These are phyloP conservation scores for Prasinococcaceae sp. DNA, from an alignment of 139 green algal genomes.

Conservation along the genomic window DNA sequence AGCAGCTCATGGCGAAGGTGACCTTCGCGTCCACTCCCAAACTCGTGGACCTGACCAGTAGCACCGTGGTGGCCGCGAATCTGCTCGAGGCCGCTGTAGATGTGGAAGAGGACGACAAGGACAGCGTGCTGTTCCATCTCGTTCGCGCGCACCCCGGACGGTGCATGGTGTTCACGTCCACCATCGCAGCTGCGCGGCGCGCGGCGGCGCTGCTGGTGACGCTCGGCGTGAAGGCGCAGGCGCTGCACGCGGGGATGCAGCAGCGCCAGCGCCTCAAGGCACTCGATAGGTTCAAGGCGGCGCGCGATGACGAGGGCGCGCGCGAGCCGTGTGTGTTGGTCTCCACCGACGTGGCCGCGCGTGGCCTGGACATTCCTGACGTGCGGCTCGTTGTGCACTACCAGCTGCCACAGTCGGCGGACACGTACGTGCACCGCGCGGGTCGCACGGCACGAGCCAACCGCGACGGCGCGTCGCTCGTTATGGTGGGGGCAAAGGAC, in stretches of 20 bases:
- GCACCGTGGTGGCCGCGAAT: conserved; percentile 35
- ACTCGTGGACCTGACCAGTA: conserved; percentile 62
- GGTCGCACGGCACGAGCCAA: conserved; percentile 70
- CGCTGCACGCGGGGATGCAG: conserved; percentile 78
- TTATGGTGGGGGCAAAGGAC: conserved; percentile 64
- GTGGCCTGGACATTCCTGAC: conserved; percentile 76
- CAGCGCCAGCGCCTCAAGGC: conserved; percentile 85
- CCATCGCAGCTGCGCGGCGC: conserved; percentile 54
- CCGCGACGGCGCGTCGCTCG: conserved; percentile 50
- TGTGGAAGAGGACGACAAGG: conserved; percentile 43
- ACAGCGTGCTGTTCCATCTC: conserved; percentile 75
- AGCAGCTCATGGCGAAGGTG: conserved; percentile 10
- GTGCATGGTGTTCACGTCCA: conserved; percentile 89
- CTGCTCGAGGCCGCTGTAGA: conserved; percentile 43
- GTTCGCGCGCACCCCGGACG: conserved; percentile 44
- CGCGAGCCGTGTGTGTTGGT: conserved; percentile 42
- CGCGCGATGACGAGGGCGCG: conserved; percentile 29
- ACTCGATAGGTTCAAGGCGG: conserved; percentile 75
- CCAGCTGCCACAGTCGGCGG: conserved; percentile 69
- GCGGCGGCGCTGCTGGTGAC: conserved; percentile 64
- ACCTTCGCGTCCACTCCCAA: conserved; percentile 5
- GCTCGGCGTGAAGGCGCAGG: conserved; percentile 49
- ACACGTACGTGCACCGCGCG: conserved; percentile 83
- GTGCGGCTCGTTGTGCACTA: conserved; percentile 75
- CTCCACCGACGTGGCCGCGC: conserved; percentile 87